phyloP scores from a whole-genome alignment of 1,284 basidiomycete genomes.

The Austropuccinia psidii region DNA sequence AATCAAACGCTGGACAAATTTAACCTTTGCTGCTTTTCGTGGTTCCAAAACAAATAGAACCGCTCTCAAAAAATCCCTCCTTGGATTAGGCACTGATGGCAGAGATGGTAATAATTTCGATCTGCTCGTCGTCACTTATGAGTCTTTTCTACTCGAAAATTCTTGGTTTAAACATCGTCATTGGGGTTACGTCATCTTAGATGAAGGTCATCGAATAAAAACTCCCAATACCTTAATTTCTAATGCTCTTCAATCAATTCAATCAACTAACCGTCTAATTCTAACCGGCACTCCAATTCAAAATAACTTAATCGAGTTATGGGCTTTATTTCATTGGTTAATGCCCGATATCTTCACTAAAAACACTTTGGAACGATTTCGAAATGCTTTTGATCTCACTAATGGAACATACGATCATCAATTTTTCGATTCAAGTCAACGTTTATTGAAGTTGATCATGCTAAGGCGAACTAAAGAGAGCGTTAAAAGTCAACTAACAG shows the following conservation, averaged over 20 bases:
- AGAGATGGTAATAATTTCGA: constrained; percentile 47
- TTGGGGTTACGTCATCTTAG: constrained; percentile 58
- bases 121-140: constrained; percentile 58
- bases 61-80: constrained; percentile 48
- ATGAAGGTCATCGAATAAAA: constrained; percentile 60
- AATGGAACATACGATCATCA: constrained; percentile 54
- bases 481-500: constrained; percentile 51
- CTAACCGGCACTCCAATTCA: constrained; percentile 60
- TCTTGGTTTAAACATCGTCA: constrained; percentile 55
- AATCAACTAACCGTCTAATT: constrained; percentile 55
- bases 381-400: constrained; percentile 54
- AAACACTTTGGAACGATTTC: constrained; percentile 53
- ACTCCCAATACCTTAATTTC: constrained; percentile 54
- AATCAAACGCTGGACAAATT: constrained; percentile 56
- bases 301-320: constrained; percentile 58
- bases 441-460: constrained; percentile 55
- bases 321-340: constrained; percentile 47
- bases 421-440: constrained; percentile 53
- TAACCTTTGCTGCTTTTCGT: constrained; percentile 54
- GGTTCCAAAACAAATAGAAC: constrained; percentile 53
- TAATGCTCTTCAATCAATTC: constrained; percentile 52
- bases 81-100: constrained; percentile 38
- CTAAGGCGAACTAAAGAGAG: constrained; percentile 57
- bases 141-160: constrained; percentile 53
- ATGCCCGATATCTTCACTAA: constrained; percentile 55